Base-by-base conservation (phyloP, 1,284 basidiomycete species). In the Coriolopsis trogii region DNA sequence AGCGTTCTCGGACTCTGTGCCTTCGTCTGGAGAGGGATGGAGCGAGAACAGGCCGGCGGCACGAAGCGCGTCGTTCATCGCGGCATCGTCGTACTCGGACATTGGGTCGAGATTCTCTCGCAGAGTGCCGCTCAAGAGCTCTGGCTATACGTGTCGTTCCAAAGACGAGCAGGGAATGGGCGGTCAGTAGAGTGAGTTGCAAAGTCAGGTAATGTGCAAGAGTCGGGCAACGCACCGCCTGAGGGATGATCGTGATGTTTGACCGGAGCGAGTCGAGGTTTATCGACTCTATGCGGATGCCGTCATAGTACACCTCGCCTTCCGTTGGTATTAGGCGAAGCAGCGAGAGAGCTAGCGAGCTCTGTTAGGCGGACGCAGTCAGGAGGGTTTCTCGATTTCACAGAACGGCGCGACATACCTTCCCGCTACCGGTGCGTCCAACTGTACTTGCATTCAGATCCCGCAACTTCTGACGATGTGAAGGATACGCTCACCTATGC, bases 191-290 rank as follows among this genome's bases (percentile, higher is more conserved):
- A 13, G n/a, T n/a, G n/a, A n/a, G n/a, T n/a, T n/a, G n/a, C n/a
- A n/a, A n/a, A n/a, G n/a, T n/a, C n/a, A n/a, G n/a, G n/a, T n/a
- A n/a, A n/a, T n/a, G n/a, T n/a, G n/a, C n/a, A n/a, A n/a, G n/a
- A n/a, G n/a, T n/a, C n/a, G 9, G 6, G 6, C 29, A 29, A 51
- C 49, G 3, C 12, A 55, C 49, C 12, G 42, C 52, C 61, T 71
- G 70, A 7, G 70, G 70, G 30, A 71, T 80, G 63, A 81, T 78
- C 12, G 73, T 77, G 46, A 79, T 72, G 43, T 70, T 67, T 3
- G 70, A 65, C 20, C 77, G 63, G 15, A 77, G 60, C 13, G 75
- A 74, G 49, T 89, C 82, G 6, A 91, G 71, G 59, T 89, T 89
- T 63, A 88, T 65, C 15, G 73, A 41, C 41, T 63, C 47, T 10